Percentiles rank a stretch among this genome's conserved stretches.
Conservation (phyloP, 352 stramenopile genomes). For the Stramenopiles sp. region DNA sequence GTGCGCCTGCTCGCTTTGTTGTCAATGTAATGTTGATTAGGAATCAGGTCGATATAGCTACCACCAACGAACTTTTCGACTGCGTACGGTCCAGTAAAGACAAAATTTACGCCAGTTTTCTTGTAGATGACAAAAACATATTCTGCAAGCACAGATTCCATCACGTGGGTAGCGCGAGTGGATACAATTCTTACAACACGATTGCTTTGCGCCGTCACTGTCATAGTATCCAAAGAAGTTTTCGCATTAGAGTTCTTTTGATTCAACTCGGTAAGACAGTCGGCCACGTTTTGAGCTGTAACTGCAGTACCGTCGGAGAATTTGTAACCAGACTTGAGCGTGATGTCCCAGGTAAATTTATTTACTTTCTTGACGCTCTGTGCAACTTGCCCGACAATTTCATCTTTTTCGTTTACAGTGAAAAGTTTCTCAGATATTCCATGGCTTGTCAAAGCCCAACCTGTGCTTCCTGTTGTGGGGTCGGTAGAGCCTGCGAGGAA, state of each 20-base stretch:
- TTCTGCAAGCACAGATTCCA: constrained; percentile 16
- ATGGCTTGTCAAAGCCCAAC: constrained; percentile 17
- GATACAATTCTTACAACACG: not conserved
- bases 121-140: constrained; percentile 14
- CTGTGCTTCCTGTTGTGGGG: constrained; percentile 14
- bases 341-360: constrained; percentile 18
- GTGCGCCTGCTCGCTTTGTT: constrained; percentile 10
- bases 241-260: not conserved
- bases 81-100: constrained; percentile 19
- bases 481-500: constrained; percentile 16
- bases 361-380: constrained; percentile 15
- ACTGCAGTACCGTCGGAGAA: constrained; percentile 18
- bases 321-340: constrained; percentile 17
- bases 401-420: constrained; percentile 17
- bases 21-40: constrained; percentile 19
- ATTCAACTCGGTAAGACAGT: not conserved
- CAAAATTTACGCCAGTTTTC: constrained; percentile 11
- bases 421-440: constrained; percentile 22
- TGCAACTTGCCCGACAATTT: constrained; percentile 18
- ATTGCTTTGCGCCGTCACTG: not conserved
- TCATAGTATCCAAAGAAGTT: not conserved
- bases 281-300: constrained; percentile 13
- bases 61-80: constrained; percentile 16
- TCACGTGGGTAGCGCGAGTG: constrained; percentile 12
- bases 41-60: constrained; percentile 17